phyloP scores from a whole-genome alignment of 1,284 basidiomycete species.

The Xerocomus nothofagi region DNA sequence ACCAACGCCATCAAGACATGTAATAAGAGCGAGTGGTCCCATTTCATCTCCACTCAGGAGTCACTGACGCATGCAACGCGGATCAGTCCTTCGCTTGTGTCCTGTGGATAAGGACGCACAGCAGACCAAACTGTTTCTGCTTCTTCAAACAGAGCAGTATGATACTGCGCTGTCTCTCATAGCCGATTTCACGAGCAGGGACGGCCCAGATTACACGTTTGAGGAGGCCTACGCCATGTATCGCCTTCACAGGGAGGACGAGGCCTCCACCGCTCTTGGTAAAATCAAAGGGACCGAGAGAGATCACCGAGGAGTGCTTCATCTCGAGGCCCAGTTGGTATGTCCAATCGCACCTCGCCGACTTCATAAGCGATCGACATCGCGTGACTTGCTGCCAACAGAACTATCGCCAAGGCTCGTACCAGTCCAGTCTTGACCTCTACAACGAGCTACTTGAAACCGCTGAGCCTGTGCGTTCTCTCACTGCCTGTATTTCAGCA shows the following conservation, averaged over 20 bases:
- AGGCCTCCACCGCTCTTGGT: constrained; percentile 58
- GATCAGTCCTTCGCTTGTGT: constrained; percentile 66
- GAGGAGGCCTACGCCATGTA: constrained; percentile 83
- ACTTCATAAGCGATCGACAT: constrained; percentile 23
- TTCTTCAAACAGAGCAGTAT: constrained; percentile 84
- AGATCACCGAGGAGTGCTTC: constrained; percentile 64
- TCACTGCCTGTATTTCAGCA: constrained; percentile 5
- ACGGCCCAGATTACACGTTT: constrained; percentile 46
- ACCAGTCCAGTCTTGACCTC: constrained; percentile 67
- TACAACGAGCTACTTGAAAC: constrained; percentile 80
- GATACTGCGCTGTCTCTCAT: constrained; percentile 56
- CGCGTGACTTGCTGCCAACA: constrained; percentile 32
- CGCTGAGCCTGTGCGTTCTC: constrained; percentile 60
- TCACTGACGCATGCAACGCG: constrained; percentile 16
- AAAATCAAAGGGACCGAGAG: constrained; percentile 46
- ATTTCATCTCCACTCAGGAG: constrained; percentile 28
- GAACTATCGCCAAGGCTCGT: constrained; percentile 78
- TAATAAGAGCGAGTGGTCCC: constrained; percentile 70
- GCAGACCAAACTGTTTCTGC: constrained; percentile 79
- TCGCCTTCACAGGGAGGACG: constrained; percentile 69
- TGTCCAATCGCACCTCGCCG: constrained; percentile 29
- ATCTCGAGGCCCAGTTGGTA: constrained; percentile 85
- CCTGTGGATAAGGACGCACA: constrained; percentile 70
- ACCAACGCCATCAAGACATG: constrained; percentile 83
- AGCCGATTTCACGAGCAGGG: constrained; percentile 27